Base-by-base conservation (phyloP, 2,329 filamentous ascomycete genomes). In the Xylariales sp. region DNA sequence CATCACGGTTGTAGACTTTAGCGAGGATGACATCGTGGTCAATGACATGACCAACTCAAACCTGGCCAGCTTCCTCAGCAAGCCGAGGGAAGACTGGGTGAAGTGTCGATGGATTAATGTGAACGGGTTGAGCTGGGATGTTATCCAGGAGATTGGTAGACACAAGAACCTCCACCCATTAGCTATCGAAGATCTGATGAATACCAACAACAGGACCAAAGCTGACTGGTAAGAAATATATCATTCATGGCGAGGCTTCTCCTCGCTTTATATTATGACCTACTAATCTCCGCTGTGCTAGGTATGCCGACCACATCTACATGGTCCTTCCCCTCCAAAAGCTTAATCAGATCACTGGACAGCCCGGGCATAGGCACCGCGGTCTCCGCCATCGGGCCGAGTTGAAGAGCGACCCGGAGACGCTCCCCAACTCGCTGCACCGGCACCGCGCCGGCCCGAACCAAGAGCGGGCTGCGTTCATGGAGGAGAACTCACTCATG, bases 51-150 rank as follows among this genome's bases (percentile, higher is more conserved):
- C 84, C 45, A 97, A 97, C 52, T 70, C 75, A 5, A 72, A 70
- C 2, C 69, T 97, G 15, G 74, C 79, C 29, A 69, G 72, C 0
- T 93, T 91, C 42, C 58, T 96, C 38, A 64, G 74, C 14, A 57
- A 70, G 28, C 78, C 81, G 3, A 75, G 80, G 49, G 76, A 81
- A 20, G 64, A 71, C 2, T 91, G 87, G 81, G 79, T 81, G 17
- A 77, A 79, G 42, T 94, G 88, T 53, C 76, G 91, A n/a, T 97
- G 91, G 91, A 93, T 97, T 63, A 95, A 91, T 51, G 81, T 96
- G 53, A 96, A 96, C 57, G 89, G 91, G 0, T 65, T 96, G n/a
- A 93, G 85, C 50, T 96, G 88, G 87, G 91, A 97, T 62, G 89
- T 96, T 2, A 94, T 97, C 45, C 78, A 86, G 50, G 71, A 79